These are phyloP conservation scores for Trichoderma sp. DNA, from an alignment of 2,329 filamentous ascomycete genomes.

Conservation along the genomic window DNA sequence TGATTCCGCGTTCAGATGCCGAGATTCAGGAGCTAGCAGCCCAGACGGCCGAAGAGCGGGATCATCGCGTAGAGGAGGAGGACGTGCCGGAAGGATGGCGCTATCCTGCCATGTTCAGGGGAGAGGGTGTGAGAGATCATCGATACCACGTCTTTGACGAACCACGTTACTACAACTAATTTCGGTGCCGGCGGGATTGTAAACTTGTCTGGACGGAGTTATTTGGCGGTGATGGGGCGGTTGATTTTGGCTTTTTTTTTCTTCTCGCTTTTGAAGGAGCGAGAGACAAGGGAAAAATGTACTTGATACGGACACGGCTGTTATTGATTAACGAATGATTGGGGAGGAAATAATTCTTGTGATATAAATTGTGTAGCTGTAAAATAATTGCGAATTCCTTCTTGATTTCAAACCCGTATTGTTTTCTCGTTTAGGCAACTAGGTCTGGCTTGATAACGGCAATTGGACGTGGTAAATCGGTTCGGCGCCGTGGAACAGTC, in stretches of 20 bases:
- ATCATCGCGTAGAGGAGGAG: slow-evolving; percentile 62
- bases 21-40: slow-evolving; percentile 47
- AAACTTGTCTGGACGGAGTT: slow-evolving; percentile 19
- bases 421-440: background rate
- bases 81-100: slow-evolving; percentile 73
- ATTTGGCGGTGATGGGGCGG: slow-evolving; percentile 11
- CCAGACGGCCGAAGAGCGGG: slow-evolving; percentile 52
- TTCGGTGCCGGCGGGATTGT: slow-evolving; percentile 9
- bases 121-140: slow-evolving; percentile 84
- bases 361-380: slow-evolving; percentile 12
- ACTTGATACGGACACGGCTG: slow-evolving; percentile 12
- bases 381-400: background rate
- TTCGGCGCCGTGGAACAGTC: background rate
- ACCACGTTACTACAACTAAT: slow-evolving; percentile 66
- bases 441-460: background rate
- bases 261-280: background rate
- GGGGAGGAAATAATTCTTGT: background rate
- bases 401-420: background rate
- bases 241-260: background rate
- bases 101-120: slow-evolving; percentile 83
- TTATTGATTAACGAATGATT: slow-evolving; percentile 16
- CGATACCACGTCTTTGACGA: slow-evolving; percentile 94
- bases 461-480: background rate
- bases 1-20: slow-evolving; percentile 66
- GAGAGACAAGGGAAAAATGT: background rate